A percentile compares a stretch with the other conserved stretches of the same genome.
These are phyloP conservation scores for Venturiaceae sp. DNA, from an alignment of 2,329 filamentous ascomycete species.

Conservation along the genomic window DNA sequence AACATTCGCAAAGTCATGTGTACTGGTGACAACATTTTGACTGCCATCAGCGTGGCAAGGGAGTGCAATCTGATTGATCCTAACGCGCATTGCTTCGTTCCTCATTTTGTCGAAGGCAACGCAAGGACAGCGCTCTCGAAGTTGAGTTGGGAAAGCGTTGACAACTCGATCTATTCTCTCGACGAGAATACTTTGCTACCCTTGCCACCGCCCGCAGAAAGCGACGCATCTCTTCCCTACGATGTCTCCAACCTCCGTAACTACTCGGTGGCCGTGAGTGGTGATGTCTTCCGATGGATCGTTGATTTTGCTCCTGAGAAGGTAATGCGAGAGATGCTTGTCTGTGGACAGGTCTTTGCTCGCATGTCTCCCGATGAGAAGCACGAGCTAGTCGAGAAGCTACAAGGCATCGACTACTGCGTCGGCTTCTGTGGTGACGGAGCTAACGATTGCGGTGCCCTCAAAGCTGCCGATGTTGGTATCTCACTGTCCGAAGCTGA, in stretches of 20 bases:
- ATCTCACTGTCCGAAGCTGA: conserved; percentile 96
- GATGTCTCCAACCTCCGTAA: conserved; percentile 73
- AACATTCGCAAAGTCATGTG: conserved; percentile 92
- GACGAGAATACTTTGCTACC: conserved; percentile 75
- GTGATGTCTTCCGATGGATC: conserved; percentile 94
- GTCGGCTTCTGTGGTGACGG: conserved; percentile 95
- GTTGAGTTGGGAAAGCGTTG: conserved; percentile 89
- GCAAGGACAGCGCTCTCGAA: conserved; percentile 62
- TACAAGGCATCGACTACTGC: conserved; percentile 93
- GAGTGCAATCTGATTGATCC: conserved; percentile 78
- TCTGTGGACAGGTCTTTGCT: conserved; percentile 86
- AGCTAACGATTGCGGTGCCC: conserved; percentile 91
- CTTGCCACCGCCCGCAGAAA: conserved; percentile 57
- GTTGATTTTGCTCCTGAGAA: conserved; percentile 82
- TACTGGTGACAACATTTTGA: conserved; percentile 95
- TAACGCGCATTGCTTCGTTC: conserved; percentile 83
- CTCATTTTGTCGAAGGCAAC: conserved; percentile 75
- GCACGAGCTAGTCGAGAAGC: conserved; percentile 91
- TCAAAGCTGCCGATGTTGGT: conserved; percentile 95
- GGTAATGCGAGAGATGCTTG: conserved; percentile 76
- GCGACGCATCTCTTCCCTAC: conserved; percentile 76
- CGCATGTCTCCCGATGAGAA: conserved; percentile 99
- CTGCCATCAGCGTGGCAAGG: conserved; percentile 87
- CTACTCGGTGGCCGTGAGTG: conserved; percentile 81
- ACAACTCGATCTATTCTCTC: conserved; percentile 67